These are phyloP conservation scores for Zygosaccharomyces pseudorouxii DNA, from an alignment of 805 yeast genomes.

Conservation along the genomic window DNA sequence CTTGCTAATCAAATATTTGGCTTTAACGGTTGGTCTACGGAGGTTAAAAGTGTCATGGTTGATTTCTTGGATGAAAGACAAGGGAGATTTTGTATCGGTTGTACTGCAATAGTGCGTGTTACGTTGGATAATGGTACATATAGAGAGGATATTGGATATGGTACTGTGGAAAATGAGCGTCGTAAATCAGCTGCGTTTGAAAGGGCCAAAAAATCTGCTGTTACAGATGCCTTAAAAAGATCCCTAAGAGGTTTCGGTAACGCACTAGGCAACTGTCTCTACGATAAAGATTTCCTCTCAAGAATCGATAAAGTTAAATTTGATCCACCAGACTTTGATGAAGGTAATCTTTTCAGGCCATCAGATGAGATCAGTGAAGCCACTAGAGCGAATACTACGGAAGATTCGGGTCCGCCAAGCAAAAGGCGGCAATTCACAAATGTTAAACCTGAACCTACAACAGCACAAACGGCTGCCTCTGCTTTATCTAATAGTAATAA, in stretches of 20 bases:
- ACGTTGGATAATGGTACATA: conserved; percentile 70
- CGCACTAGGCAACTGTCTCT: conserved; percentile 79
- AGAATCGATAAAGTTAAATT: conserved; percentile 41
- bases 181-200: conserved; percentile 74
- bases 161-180: conserved; percentile 71
- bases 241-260: conserved; percentile 78
- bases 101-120: conserved; percentile 69
- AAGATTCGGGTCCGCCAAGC: conserved; percentile 9
- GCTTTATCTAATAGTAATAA: conserved; percentile 1
- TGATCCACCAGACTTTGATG: conserved; percentile 45
- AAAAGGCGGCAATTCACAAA: conserved; percentile 27
- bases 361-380: conserved; percentile 33
- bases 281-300: conserved; percentile 61
- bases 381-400: conserved; percentile 28
- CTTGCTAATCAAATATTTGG: conserved; percentile 80
- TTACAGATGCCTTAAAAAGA: conserved; percentile 76
- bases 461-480: conserved; percentile 7
- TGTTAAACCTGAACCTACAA: conserved; percentile 7
- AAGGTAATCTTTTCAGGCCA: conserved; percentile 39
- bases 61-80: conserved; percentile 66
- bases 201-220: conserved; percentile 78
- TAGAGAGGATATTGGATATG: conserved; percentile 82
- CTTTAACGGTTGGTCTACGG: conserved; percentile 78
- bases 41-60: conserved; percentile 57
- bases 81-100: conserved; percentile 57